A percentile compares a stretch with the other conserved stretches of the same genome.
Evolutionary conservation across 164 flowering plant genomes (phyloP).

Genomic region (Euptelea pleiosperma): DNA sequence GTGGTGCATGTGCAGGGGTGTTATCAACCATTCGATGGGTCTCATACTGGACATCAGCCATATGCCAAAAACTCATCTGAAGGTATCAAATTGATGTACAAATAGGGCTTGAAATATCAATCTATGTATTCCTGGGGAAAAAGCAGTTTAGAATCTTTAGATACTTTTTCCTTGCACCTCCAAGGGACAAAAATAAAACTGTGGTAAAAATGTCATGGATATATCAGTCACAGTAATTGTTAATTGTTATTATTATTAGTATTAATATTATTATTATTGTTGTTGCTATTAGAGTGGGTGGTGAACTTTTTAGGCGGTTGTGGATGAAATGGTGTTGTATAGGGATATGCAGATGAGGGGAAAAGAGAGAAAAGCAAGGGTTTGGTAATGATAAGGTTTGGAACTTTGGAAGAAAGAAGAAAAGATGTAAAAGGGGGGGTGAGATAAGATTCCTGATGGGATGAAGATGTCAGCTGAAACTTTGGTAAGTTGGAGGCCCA

Average conservation of each 20-base stretch:
- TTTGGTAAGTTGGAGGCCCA: constrained; percentile 6
- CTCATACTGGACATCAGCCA: too few relatives aligned
- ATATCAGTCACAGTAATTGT: too few relatives aligned
- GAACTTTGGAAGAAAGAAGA: constrained; percentile 31
- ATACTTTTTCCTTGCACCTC: too few relatives aligned
- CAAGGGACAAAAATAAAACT: too few relatives aligned
- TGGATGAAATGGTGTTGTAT: constrained; percentile 22
- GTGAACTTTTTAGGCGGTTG: constrained; percentile 4
- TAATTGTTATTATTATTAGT: too few relatives aligned
- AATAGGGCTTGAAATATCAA: too few relatives aligned
- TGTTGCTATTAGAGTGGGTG: not conserved
- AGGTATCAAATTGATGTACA: too few relatives aligned
- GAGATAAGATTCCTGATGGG: constrained; percentile 48
- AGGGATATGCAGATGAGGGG: constrained; percentile 32
- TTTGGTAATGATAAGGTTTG: constrained; percentile 34
- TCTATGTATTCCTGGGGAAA: too few relatives aligned
- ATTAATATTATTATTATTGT: not conserved
- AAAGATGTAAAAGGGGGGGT: constrained; percentile 26
- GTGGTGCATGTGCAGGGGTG: too few relatives aligned
- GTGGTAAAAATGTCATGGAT: not conserved
- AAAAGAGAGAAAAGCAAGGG: constrained; percentile 28
- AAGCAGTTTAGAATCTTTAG: too few relatives aligned
- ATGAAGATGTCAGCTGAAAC: not conserved
- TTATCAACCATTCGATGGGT: too few relatives aligned
- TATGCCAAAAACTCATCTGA: too few relatives aligned